Base-by-base conservation (phyloP, 352 stramenopile genomes). In the Globisporangium rhizosaccharum region DNA sequence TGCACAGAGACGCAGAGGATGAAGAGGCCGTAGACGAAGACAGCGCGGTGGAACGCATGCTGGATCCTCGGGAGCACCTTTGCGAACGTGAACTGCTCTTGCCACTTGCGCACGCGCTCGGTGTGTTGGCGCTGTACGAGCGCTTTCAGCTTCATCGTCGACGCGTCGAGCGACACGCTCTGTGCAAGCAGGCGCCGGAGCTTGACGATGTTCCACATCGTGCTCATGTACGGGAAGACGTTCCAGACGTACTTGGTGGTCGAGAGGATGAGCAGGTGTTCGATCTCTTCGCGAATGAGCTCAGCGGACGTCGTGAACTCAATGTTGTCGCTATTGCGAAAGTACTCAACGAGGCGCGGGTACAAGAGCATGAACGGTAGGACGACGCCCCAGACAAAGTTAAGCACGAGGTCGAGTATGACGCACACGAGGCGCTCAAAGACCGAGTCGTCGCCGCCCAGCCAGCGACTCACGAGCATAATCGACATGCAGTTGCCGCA, bases 351-450 rank as follows among this genome's bases (percentile, higher is more conserved):
- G 8, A 60, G n/a, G 7, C 54, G 45, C 30, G 54, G 54, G 45
- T 53, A 60, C 12, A 60, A 33, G 20, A 60, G 54, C n/a, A 46
- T 11, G 20, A 60, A 48, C 0, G 54, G 54, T 3, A 60, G 45
- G n/a, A 60, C 30, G 45, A 53, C 45, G n/a, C 54, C 54, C 54
- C 54, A 60, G 44, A 60, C 54, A 37, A 60, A 60, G 30, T 60
- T 44, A 44, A 60, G 54, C 45, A 53, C 54, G 44, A 60, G 44
- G 54, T 60, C 54, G 30, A 47, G 44, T n/a, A 53, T 50, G 15
- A 60, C 45, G 33, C 54, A 60, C 30, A 60, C 45, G 12, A 53
- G 54, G 1, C 54, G 44, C 54, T 18, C 36, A 30, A 60, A 53
- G 0, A 60, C n/a, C 30, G 45, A 60, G 54, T 60, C 54, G 7